Conservation (phyloP, 768 basidiomycete species). For the Naganishia antarctica region DNA sequence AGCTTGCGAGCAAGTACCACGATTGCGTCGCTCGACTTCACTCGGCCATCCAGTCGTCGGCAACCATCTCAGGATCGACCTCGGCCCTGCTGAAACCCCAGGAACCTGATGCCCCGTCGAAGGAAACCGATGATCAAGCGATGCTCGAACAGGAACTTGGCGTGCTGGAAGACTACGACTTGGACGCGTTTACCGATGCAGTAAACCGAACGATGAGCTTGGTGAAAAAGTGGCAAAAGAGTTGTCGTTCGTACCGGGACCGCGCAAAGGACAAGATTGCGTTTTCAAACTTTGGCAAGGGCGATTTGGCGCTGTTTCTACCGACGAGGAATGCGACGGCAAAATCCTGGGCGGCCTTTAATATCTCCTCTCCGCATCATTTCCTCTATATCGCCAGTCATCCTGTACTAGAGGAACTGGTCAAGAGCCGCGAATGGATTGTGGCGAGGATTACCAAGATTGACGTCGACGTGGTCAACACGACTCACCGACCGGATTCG, state of each 20-base stretch:
- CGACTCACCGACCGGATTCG: constrained; percentile 15
- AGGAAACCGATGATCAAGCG: constrained; percentile 30
- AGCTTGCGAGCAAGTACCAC: constrained; percentile 42
- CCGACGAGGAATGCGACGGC: constrained; percentile 90
- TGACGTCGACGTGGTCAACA: constrained; percentile 41
- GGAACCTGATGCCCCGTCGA: not conserved
- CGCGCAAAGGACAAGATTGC: constrained; percentile 95
- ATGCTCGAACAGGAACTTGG: constrained; percentile 35
- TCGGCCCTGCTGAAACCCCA: constrained; percentile 12
- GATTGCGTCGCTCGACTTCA: constrained; percentile 44
- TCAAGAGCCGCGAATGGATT: constrained; percentile 74
- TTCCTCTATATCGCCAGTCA: constrained; percentile 72
- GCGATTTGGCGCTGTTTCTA: constrained; percentile 89
- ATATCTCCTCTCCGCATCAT: constrained; percentile 95
- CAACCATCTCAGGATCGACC: constrained; percentile 40
- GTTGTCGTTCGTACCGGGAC: constrained; percentile 91
- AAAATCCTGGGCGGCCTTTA: constrained; percentile 83
- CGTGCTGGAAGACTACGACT: constrained; percentile 58
- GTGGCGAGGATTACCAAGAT: constrained; percentile 44
- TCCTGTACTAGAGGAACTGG: constrained; percentile 77
- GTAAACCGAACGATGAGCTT: constrained; percentile 67
- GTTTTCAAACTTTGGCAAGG: constrained; percentile 89
- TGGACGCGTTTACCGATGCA: constrained; percentile 77
- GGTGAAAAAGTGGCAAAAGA: constrained; percentile 91
- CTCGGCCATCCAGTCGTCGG: constrained; percentile 40